These are phyloP conservation scores for Aspergillus affinis DNA, from an alignment of 495 filamentous ascomycete species.

Conservation along the genomic window DNA sequence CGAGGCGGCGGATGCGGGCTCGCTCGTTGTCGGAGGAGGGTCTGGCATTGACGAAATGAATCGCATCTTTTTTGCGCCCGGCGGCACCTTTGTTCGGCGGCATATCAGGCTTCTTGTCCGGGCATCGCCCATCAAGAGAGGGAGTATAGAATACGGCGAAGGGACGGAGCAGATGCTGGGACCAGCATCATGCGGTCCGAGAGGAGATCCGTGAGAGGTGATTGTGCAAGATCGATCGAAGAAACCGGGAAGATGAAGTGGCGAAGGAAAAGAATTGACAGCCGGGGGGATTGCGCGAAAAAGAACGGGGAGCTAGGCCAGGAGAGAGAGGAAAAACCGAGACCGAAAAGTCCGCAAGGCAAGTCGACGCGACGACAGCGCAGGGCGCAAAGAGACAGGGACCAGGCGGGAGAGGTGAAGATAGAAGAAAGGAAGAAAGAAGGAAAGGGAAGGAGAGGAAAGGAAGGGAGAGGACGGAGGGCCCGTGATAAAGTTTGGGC, in stretches of 20 bases:
- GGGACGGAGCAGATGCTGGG: slow-evolving; percentile 9
- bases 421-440: neutral
- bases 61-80: slow-evolving; percentile 28
- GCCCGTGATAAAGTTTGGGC: no score
- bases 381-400: neutral
- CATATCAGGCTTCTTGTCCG: slow-evolving; percentile 20
- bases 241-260: slow-evolving; percentile 6
- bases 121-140: slow-evolving; percentile 13
- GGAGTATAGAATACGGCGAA: slow-evolving; percentile 5
- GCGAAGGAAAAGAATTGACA: neutral
- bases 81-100: slow-evolving; percentile 25
- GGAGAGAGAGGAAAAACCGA: neutral
- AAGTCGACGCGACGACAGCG: neutral
- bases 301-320: neutral
- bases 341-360: neutral
- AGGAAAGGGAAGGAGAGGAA: neutral
- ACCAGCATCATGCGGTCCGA: slow-evolving; percentile 18
- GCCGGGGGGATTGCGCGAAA: neutral
- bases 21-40: slow-evolving; percentile 36
- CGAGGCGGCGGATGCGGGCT: slow-evolving; percentile 30
- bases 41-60: slow-evolving; percentile 44
- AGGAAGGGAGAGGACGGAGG: no score
- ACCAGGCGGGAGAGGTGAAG: neutral
- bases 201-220: neutral
- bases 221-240: slow-evolving; percentile 11